Base-by-base conservation (phyloP, 2,329 filamentous ascomycete species). In the Nothopassalora personata region DNA sequence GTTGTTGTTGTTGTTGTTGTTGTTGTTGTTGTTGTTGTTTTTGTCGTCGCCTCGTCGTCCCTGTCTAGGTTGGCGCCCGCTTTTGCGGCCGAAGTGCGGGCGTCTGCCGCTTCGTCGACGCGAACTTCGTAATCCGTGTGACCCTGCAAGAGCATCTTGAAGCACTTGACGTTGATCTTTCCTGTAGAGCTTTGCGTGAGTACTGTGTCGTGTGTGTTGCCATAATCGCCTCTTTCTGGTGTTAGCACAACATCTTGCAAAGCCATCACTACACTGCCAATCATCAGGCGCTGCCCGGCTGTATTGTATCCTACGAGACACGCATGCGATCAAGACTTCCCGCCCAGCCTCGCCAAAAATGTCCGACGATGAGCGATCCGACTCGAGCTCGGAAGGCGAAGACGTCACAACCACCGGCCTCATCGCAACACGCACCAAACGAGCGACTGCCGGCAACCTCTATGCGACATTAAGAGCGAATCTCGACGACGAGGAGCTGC, bases 391-490 rank as follows among this genome's bases (percentile, higher is more conserved):
- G 30, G 65, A 63, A 10, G 57, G 58, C 48, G 67, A 71, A 43
- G 70, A 72, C 54, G 43, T 72, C 46, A 55, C 53, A 19, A 67
- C 65, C 8, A 69, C 66, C 9, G 70, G 86, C 80, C 82, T 93
- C 39, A 87, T 87, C 49, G 89, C 87, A 5, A 85, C 85, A 39
- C 87, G 91, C 60, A 80, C 84, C 65, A 89, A 86, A 73, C 87
- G 91, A 63, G 86, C 87, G 11, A 96, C 89, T 0, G 91, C 91
- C 19, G 91, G 91, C 59, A 92, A 91, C 72, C 86, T 90, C 64
- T 88, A 96, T 81, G 86, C 88, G 67, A 84, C 85, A 53, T 84
- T 96, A 71, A 79, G 94, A 49, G 86, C 86, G 61, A 86, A 86
- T 50, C 70, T 76, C 43, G 76, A 77, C 56, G 71, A 74, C 50